These are phyloP conservation scores for Fusarium humuli DNA, from an alignment of 2,329 filamentous ascomycete genomes.

Conservation along the genomic window DNA sequence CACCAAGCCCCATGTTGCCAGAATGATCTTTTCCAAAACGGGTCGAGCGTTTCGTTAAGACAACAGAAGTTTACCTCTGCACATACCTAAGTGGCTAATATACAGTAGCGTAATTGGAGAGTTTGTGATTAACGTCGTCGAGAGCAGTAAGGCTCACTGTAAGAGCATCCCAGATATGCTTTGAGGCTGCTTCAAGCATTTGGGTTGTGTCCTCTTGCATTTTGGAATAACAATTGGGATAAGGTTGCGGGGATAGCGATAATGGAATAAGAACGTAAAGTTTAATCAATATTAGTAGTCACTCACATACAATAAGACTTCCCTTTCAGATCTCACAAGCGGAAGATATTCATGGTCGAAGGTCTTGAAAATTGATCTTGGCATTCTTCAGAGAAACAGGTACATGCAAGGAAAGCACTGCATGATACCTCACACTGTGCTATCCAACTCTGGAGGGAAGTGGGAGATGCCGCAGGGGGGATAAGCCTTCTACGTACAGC, in stretches of 20 bases:
- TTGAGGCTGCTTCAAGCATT: slow-evolving; percentile 22
- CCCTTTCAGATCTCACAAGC: background rate
- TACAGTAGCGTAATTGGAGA: background rate
- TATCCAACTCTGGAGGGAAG: background rate
- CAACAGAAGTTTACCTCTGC: background rate
- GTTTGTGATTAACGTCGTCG: background rate
- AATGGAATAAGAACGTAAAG: background rate
- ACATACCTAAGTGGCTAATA: background rate
- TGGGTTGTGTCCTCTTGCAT: background rate
- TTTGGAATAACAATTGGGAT: slow-evolving; percentile 8
- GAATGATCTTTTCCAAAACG: background rate
- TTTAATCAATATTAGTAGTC: background rate
- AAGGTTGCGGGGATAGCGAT: slow-evolving; percentile 18
- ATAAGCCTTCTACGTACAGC: slow-evolving; percentile 16
- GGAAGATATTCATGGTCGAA: background rate
- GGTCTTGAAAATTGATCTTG: background rate
- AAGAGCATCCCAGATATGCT: background rate
- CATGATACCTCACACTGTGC: slow-evolving; percentile 24
- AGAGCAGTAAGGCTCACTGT: background rate
- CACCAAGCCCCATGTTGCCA: background rate
- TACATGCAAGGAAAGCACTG: slow-evolving; percentile 3
- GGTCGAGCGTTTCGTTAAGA: slow-evolving; percentile 1
- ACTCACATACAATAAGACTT: background rate
- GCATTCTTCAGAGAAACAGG: background rate
- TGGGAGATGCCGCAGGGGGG: slow-evolving; percentile 29